Percentiles rank a stretch among this genome's conserved stretches.
These are phyloP conservation scores for Choanephora cucurbitarum DNA, from an alignment of 371 early-diverging fungal species.

Conservation along the genomic window DNA sequence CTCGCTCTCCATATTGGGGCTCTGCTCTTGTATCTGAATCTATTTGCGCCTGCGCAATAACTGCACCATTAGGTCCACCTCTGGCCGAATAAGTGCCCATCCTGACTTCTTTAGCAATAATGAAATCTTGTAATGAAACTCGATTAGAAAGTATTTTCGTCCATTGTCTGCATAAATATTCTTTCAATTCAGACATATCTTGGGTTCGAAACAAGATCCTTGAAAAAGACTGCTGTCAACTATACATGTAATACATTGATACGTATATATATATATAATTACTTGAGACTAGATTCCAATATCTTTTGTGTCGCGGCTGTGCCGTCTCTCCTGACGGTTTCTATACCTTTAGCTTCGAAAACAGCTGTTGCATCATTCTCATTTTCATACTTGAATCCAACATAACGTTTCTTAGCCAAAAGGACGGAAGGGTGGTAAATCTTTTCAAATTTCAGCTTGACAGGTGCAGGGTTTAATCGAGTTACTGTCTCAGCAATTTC, in stretches of 20 bases:
- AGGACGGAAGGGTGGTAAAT: slow-evolving; percentile 87
- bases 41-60: slow-evolving; percentile 68
- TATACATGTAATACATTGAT: no score
- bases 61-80: slow-evolving; percentile 75
- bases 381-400: slow-evolving; percentile 80
- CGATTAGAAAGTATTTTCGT: slow-evolving; percentile 68
- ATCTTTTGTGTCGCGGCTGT: slow-evolving; percentile 78
- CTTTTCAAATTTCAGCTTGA: slow-evolving; percentile 92
- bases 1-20: slow-evolving; percentile 86
- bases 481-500: slow-evolving; percentile 81
- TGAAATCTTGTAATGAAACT: slow-evolving; percentile 73
- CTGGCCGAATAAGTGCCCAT: slow-evolving; percentile 56
- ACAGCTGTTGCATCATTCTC: slow-evolving; percentile 59
- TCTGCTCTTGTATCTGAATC: slow-evolving; percentile 68
- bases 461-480: slow-evolving; percentile 68
- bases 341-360: slow-evolving; percentile 95
- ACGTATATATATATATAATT: no score
- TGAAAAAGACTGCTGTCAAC: neutral
- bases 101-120: slow-evolving; percentile 85
- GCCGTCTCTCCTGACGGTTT: slow-evolving; percentile 89
- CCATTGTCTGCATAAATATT: slow-evolving; percentile 71
- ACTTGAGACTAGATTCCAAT: slow-evolving; percentile 76
- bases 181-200: slow-evolving; percentile 79
- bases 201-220: slow-evolving; percentile 78
- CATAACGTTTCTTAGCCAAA: slow-evolving; percentile 89